Evolutionary conservation across 1,284 basidiomycete species (phyloP).

Genomic region (Ceratobasidium papillatum): DNA sequence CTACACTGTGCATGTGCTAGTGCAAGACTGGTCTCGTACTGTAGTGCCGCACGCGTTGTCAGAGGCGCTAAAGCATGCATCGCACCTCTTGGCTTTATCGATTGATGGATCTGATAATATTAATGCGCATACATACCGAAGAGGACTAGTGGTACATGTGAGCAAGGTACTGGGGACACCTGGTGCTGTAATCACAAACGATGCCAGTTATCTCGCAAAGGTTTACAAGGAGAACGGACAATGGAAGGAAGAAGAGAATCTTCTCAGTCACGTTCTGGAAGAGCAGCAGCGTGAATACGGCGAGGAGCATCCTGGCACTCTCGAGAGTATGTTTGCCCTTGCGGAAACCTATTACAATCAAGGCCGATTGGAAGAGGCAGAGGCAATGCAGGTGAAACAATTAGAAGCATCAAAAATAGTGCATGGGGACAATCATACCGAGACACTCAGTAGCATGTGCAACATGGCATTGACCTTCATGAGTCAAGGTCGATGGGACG

Average conservation of each 20-base stretch:
- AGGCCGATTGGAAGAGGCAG: slow-evolving; percentile 9
- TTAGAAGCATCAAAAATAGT: neutral
- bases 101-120: neutral
- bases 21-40: neutral
- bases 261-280: neutral
- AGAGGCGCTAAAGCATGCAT: neutral
- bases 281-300: neutral
- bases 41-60: neutral
- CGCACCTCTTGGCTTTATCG: neutral
- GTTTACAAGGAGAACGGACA: neutral
- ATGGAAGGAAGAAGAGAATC: neutral
- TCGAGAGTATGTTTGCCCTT: neutral
- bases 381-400: neutral
- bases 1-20: neutral
- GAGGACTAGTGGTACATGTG: neutral
- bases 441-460: neutral
- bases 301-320: neutral
- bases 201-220: neutral
- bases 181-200: neutral
- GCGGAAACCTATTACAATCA: neutral
- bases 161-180: neutral
- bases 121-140: neutral
- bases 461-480: neutral
- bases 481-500: neutral
- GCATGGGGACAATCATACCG: slow-evolving; percentile 4